Percentiles rank a stretch among this genome's conserved stretches.
Evolutionary conservation across 148 eudicot genomes (phyloP).

Genomic region (Amaranthus hypochondriacus): DNA sequence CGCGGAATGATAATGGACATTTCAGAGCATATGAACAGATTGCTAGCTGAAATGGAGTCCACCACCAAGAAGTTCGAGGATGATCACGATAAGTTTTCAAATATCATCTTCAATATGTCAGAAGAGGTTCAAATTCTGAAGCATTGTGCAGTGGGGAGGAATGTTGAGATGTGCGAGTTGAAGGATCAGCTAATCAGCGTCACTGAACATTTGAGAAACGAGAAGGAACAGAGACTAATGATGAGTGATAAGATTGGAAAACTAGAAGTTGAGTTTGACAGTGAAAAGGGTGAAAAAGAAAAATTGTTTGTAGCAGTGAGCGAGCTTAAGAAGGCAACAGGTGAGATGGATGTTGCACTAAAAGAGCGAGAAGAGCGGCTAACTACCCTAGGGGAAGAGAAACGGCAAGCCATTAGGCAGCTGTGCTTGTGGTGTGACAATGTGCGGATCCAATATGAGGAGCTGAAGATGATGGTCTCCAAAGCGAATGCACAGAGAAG

Average conservation of each 20-base stretch:
- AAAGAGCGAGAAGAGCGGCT: slow-evolving; percentile 36
- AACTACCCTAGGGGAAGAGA: slow-evolving; percentile 52
- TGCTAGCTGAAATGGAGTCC: slow-evolving; percentile 44
- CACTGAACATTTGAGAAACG: slow-evolving; percentile 32
- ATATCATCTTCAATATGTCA: slow-evolving; percentile 33
- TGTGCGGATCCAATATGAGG: slow-evolving; percentile 44
- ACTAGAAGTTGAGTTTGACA: slow-evolving; percentile 33
- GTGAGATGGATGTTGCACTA: slow-evolving; percentile 25
- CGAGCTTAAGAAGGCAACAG: slow-evolving; percentile 43
- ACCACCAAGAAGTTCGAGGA: slow-evolving; percentile 59
- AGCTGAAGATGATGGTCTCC: slow-evolving; percentile 41
- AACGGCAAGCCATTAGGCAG: slow-evolving; percentile 76
- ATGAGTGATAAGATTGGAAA: slow-evolving; percentile 33
- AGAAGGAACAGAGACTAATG: slow-evolving; percentile 29
- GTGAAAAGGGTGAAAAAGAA: slow-evolving; percentile 37
- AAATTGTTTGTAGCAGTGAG: slow-evolving; percentile 25
- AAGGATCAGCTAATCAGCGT: slow-evolving; percentile 35
- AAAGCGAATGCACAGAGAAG: slow-evolving; percentile 25
- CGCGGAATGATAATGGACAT: slow-evolving; percentile 35
- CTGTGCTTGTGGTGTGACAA: slow-evolving; percentile 63
- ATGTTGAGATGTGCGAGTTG: slow-evolving; percentile 38
- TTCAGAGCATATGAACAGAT: slow-evolving; percentile 45
- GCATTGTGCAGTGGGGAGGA: slow-evolving; percentile 40
- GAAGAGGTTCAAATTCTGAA: slow-evolving; percentile 56
- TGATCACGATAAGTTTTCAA: slow-evolving; percentile 50